phyloP scores from a whole-genome alignment of 176 grass and related monocot species.

The Bolboschoenus planiculmis region DNA sequence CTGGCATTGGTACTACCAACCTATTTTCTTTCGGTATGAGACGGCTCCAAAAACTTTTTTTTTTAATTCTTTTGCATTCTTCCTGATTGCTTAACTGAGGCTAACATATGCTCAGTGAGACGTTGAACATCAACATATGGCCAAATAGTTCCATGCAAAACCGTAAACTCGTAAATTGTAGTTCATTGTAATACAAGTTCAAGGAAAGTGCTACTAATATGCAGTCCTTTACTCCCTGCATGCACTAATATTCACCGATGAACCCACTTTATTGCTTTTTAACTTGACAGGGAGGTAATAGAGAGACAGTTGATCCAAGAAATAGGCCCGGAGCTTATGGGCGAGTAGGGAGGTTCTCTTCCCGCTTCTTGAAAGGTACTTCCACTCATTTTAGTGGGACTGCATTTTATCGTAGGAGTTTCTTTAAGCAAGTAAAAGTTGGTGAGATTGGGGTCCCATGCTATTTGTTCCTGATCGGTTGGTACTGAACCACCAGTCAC shows the following conservation, averaged over 20 bases:
- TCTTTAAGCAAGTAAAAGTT: neutral
- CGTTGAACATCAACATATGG: neutral
- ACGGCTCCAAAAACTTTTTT: neutral
- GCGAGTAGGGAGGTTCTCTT: constrained; percentile 59
- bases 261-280: neutral
- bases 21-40: neutral
- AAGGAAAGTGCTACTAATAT: neutral
- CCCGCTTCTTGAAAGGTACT: constrained; percentile 47
- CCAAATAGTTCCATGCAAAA: neutral
- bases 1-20: neutral
- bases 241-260: neutral
- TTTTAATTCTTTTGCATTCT: neutral
- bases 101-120: neutral
- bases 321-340: constrained; percentile 43
- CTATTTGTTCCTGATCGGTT: neutral
- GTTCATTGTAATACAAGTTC: neutral
- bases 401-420: neutral
- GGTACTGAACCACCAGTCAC: too few species aligned
- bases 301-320: constrained; percentile 45
- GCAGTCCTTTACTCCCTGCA: neutral
- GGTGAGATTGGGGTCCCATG: neutral
- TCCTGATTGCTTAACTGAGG: neutral
- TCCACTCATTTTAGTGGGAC: neutral
- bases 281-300: constrained; percentile 31
- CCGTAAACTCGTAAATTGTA: neutral